phyloP scores from a whole-genome alignment of 371 early-diverging fungal species.

The Mucor indicus region DNA sequence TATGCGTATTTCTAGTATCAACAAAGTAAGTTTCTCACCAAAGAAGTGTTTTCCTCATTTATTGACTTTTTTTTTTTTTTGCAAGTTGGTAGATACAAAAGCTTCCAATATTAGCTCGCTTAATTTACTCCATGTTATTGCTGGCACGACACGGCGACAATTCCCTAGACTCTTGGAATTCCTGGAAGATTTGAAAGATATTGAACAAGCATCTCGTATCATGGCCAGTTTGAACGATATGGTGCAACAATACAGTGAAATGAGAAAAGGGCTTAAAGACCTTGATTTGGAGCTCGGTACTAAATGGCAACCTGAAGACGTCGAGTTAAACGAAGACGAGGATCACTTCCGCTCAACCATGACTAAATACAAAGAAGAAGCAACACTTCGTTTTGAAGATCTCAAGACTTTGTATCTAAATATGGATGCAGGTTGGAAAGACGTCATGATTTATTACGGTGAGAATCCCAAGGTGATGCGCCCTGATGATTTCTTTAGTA shows the following conservation, averaged over 20 bases:
- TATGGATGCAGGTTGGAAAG: slow-evolving; percentile 39
- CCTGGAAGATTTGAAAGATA: slow-evolving; percentile 31
- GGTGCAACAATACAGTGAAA: slow-evolving; percentile 35
- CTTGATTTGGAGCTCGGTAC: slow-evolving; percentile 23
- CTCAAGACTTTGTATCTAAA: slow-evolving; percentile 30
- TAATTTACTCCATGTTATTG: slow-evolving; percentile 43
- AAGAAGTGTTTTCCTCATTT: neutral
- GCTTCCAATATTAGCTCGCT: slow-evolving; percentile 35
- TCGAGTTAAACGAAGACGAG: slow-evolving; percentile 27
- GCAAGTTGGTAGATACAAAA: slow-evolving; percentile 51
- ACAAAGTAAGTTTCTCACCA: slow-evolving; percentile 28
- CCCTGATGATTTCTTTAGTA: slow-evolving; percentile 34
- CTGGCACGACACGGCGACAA: slow-evolving; percentile 32
- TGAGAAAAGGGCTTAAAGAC: slow-evolving; percentile 30
- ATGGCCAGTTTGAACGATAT: slow-evolving; percentile 37
- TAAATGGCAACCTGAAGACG: slow-evolving; percentile 30
- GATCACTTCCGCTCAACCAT: slow-evolving; percentile 28
- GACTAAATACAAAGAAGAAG: slow-evolving; percentile 20
- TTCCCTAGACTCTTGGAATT: slow-evolving; percentile 44
- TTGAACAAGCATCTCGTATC: slow-evolving; percentile 30
- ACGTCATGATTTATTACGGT: slow-evolving; percentile 34
- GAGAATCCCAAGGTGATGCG: slow-evolving; percentile 35
- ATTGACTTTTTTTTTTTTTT: neutral
- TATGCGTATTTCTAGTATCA: slow-evolving; percentile 42
- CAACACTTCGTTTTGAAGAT: slow-evolving; percentile 22